Evolutionary conservation across 2,329 filamentous ascomycete species (phyloP).

Genomic region (Periconia sp.): DNA sequence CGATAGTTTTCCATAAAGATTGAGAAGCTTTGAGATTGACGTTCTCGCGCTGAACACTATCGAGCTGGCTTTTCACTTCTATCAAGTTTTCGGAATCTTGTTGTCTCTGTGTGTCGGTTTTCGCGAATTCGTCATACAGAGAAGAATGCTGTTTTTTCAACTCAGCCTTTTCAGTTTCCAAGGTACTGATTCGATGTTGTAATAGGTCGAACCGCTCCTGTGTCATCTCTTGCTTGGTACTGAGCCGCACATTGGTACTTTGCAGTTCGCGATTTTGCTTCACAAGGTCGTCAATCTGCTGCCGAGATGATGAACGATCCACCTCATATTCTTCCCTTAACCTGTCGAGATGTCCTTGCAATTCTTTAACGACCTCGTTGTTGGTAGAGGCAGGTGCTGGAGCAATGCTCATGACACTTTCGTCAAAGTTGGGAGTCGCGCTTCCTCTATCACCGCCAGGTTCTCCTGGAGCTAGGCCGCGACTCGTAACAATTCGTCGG

Average conservation of each 20-base stretch:
- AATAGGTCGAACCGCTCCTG: conserved; percentile 86
- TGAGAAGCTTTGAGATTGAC: conserved; percentile 95
- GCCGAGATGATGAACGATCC: conserved; percentile 78
- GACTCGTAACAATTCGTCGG: conserved; percentile 85
- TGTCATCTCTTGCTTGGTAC: conserved; percentile 79
- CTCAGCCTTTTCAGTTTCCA: conserved; percentile 83
- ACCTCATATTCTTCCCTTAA: conserved; percentile 83
- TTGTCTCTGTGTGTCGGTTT: conserved; percentile 86
- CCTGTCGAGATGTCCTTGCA: conserved; percentile 86
- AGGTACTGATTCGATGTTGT: conserved; percentile 79
- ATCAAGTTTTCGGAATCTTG: conserved; percentile 92
- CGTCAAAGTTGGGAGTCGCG: conserved; percentile 50
- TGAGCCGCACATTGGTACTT: conserved; percentile 75
- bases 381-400: conserved; percentile 59
- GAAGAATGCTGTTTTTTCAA: conserved; percentile 79
- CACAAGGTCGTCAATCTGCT: conserved; percentile 80
- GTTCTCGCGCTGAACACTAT: conserved; percentile 87
- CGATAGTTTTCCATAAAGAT: conserved; percentile 90
- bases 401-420: conserved; percentile 32
- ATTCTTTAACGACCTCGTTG: conserved; percentile 76
- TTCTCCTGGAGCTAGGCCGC: conserved; percentile 63
- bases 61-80: conserved; percentile 76
- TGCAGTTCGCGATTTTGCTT: conserved; percentile 81
- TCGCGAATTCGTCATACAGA: conserved; percentile 80
- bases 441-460: conserved; percentile 58